These are phyloP conservation scores for Scedosporium minutisporum DNA, from an alignment of 2,329 filamentous ascomycete species.

Conservation along the genomic window DNA sequence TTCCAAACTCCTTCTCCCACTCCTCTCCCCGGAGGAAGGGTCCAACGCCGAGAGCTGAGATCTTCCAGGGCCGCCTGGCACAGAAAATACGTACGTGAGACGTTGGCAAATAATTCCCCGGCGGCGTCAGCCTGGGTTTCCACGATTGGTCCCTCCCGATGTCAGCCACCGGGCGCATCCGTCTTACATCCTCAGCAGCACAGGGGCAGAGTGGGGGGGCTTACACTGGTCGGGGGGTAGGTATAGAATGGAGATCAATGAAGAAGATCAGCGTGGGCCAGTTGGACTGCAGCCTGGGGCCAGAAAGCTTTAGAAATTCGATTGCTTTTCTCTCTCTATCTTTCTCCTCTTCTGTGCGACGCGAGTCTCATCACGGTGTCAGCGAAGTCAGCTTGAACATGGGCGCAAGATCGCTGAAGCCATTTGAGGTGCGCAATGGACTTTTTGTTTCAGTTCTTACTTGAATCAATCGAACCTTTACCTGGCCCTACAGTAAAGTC, in stretches of 20 bases:
- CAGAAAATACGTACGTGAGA: neutral
- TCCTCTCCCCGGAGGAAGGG: too few species aligned
- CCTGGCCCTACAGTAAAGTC: neutral
- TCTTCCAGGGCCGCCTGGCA: neutral
- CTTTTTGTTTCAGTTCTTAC: neutral
- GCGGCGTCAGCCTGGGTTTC: neutral
- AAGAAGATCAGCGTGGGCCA: neutral
- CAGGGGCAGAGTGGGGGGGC: neutral
- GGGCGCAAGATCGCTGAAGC: too few species aligned
- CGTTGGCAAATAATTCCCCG: neutral
- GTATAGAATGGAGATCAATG: neutral
- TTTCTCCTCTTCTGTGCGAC: too few species aligned
- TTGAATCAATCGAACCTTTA: too few species aligned
- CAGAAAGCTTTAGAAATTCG: too few species aligned
- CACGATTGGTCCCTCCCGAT: neutral
- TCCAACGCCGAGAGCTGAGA: too few species aligned
- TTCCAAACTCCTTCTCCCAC: too few species aligned
- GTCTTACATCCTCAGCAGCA: neutral
- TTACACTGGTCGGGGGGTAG: neutral
- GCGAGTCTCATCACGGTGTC: too few species aligned
- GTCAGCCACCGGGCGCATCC: constrained; percentile 4
- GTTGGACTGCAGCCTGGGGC: too few species aligned
- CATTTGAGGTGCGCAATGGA: too few species aligned
- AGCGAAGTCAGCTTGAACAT: too few species aligned
- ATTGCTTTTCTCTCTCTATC: too few species aligned